Evolutionary conservation across 306 rosid genomes (phyloP).

Genomic region (Lotus japonicus): DNA sequence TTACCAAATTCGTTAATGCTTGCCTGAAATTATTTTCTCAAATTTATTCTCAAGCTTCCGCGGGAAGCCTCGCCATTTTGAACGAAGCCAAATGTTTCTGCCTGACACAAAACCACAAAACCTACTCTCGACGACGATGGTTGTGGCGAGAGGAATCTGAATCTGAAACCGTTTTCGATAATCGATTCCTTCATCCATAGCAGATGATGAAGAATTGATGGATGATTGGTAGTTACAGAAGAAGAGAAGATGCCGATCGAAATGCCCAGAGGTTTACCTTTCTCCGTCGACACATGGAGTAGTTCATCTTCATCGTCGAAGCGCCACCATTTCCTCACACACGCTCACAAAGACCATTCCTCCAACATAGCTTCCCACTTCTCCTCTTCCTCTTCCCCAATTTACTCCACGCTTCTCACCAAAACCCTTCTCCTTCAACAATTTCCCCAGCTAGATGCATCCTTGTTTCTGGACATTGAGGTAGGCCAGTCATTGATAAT

Average conservation of each 20-base stretch:
- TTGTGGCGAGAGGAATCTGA: neutral
- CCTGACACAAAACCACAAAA: too few relatives aligned
- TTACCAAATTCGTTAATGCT: too few relatives aligned
- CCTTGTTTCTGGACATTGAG: slow-evolving; percentile 47
- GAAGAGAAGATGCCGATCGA: slow-evolving; percentile 56
- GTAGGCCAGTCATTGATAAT: slow-evolving; percentile 41
- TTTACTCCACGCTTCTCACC: slow-evolving; percentile 56
- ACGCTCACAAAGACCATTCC: slow-evolving; percentile 78
- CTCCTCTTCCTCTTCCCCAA: slow-evolving; percentile 51
- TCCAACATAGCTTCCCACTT: slow-evolving; percentile 39
- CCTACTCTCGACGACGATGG: neutral
- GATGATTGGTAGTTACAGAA: neutral
- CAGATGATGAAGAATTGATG: neutral
- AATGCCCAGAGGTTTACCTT: slow-evolving; percentile 72
- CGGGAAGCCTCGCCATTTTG: slow-evolving; percentile 12
- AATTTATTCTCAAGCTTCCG: slow-evolving; percentile 10
- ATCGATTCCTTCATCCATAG: neutral
- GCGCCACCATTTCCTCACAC: slow-evolving; percentile 66
- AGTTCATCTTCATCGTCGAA: slow-evolving; percentile 31
- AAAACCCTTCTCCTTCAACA: slow-evolving; percentile 49
- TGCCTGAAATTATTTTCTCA: too few relatives aligned
- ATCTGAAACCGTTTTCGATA: too few relatives aligned
- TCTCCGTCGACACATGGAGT: slow-evolving; percentile 82
- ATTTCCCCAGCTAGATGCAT: slow-evolving; percentile 43
- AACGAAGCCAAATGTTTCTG: neutral